Conservation (phyloP, 805 yeast genomes). For the Ogataea henricii region DNA sequence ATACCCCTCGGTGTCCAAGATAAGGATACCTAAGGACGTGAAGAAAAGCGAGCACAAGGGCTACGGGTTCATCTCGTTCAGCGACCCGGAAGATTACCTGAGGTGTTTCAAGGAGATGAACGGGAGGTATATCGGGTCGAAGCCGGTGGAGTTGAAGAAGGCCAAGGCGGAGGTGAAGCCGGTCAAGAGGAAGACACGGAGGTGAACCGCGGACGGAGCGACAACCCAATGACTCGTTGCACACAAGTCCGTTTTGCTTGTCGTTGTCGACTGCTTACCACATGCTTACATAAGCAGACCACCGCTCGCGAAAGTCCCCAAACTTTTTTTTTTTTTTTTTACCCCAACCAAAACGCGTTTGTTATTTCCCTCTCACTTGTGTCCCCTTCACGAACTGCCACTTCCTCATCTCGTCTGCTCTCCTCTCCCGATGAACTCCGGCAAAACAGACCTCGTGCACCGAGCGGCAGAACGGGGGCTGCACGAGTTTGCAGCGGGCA, state of each 20-base stretch:
- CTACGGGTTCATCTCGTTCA: constrained; percentile 74
- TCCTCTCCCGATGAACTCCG: background rate
- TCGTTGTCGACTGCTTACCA: background rate
- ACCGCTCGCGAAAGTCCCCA: no score
- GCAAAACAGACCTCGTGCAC: constrained; percentile 6
- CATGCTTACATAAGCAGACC: no score
- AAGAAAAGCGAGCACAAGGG: constrained; percentile 57
- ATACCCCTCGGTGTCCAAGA: constrained; percentile 57
- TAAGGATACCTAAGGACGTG: constrained; percentile 57
- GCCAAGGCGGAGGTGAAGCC: constrained; percentile 50
- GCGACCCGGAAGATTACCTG: constrained; percentile 64
- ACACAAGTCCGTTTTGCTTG: no score
- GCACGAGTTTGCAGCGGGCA: constrained; percentile 19
- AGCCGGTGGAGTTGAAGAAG: constrained; percentile 68
- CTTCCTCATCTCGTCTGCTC: no score
- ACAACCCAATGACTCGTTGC: no score
- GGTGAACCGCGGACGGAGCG: background rate
- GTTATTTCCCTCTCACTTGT: background rate
- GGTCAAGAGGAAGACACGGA: constrained; percentile 31
- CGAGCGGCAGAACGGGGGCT: constrained; percentile 23
- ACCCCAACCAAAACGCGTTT: no score
- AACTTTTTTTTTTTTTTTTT: background rate
- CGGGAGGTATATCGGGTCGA: constrained; percentile 73
- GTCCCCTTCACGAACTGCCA: no score
- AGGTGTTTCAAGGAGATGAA: constrained; percentile 74